Conservation (phyloP, 441 rosid species). For the Corymbia calophylla region DNA sequence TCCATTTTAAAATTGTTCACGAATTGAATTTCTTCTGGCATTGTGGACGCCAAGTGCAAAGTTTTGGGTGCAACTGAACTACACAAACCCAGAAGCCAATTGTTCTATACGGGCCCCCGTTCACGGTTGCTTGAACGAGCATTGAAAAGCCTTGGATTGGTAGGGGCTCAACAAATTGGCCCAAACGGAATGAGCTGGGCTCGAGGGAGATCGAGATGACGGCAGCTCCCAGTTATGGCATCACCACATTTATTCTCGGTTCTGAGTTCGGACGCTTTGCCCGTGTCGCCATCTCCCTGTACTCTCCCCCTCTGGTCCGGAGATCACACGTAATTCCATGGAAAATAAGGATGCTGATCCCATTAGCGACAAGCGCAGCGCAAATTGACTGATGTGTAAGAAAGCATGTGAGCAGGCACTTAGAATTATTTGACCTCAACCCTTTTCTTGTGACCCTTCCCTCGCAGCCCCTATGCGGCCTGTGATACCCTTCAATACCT, state of each 20-base stretch:
- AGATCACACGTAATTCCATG: not conserved
- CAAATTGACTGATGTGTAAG: not conserved
- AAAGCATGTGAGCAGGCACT: not conserved
- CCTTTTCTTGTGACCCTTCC: not conserved
- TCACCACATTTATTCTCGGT: not conserved
- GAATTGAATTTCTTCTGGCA: not conserved
- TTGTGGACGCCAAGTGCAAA: not conserved
- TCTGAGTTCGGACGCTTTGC: not conserved
- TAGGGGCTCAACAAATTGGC: not conserved
- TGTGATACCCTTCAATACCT: not conserved
- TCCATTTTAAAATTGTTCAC: not conserved
- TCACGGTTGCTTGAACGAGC: not conserved
- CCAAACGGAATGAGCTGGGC: not conserved
- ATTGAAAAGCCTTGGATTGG: not conserved
- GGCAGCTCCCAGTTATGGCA: not conserved
- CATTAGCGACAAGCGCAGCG: not conserved
- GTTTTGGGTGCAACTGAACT: not conserved
- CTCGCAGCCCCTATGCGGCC: not conserved
- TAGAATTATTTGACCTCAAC: not conserved
- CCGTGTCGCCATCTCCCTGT: not conserved
- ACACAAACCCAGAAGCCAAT: not conserved
- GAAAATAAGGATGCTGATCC: not conserved
- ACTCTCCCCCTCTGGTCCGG: not conserved
- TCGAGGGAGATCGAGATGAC: not conserved
- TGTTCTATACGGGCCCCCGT: not conserved